Evolutionary conservation across 139 green algal genomes (phyloP), one percentile per base, ranked within the genome.

Genomic region (Volvox reticuliferus): DNA sequence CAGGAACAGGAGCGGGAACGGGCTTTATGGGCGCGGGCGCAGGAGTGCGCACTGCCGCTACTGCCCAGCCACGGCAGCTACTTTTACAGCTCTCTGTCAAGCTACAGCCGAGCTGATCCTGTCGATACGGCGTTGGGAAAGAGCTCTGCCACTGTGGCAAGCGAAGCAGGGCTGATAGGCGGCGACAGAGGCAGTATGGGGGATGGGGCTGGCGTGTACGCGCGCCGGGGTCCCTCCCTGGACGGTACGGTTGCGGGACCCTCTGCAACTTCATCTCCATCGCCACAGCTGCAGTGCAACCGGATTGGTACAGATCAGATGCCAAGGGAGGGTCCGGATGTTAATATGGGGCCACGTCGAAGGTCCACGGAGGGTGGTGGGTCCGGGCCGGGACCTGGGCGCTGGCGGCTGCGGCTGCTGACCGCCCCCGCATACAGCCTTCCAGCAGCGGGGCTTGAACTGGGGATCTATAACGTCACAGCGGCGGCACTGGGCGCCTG

Each of bases 401-500:
- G 82, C 82, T 79, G 33, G 65, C 82, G 82, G 22, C 33, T 79
- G 44, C 68, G 37, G 69, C 28, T 71, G 37, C 85, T 89, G 36
- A 36, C 85, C 3, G 37, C 69, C 13, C 69, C 69, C 0, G 85
- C 85, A 5, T 26, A 14, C 69, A 82, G n/a, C 69, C 85, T 89
- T n/a, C 28, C 37, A 28, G 85, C 69, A 16, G 85, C 85, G 18
- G 85, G 85, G 0, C 16, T 89, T n/a, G 85, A 89, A 30, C 85
- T 89, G 37, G 85, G 85, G 28, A 24, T 71, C 1, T 89, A 89
- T 71, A 89, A 82, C 69, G 32, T 71, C 16, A 63, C 85, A 1
- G 85, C 85, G 17, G 69, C 69, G n/a, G 85, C 85, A 36, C 85
- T 89, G 85, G 85, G 69, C 24, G 85, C 85, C 5, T 89, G 69